These are phyloP conservation scores for Clonostachys rosea DNA, from an alignment of 2,329 filamentous ascomycete genomes.

Conservation along the genomic window DNA sequence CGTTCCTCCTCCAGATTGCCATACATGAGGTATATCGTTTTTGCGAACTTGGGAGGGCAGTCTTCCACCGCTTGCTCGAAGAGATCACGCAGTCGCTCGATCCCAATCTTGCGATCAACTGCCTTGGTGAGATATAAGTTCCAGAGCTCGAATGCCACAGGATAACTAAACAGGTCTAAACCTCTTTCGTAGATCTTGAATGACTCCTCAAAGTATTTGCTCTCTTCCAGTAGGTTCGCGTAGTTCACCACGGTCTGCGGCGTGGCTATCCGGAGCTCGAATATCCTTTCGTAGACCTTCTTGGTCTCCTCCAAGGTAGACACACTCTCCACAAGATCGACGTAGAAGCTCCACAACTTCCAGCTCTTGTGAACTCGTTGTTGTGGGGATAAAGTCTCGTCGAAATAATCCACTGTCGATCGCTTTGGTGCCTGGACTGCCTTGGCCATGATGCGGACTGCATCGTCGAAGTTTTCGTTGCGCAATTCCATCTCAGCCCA, in stretches of 20 bases:
- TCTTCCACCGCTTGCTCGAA: slow-evolving; percentile 97
- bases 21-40: slow-evolving; percentile 96
- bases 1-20: slow-evolving; percentile 95
- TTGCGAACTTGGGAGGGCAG: slow-evolving; percentile 92
- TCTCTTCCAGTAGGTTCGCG: slow-evolving; percentile 89
- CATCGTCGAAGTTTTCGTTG: slow-evolving; percentile 92
- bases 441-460: slow-evolving; percentile 94
- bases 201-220: slow-evolving; percentile 92
- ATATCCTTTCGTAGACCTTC: slow-evolving; percentile 94
- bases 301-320: slow-evolving; percentile 86
- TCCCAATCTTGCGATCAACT: slow-evolving; percentile 91
- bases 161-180: slow-evolving; percentile 96
- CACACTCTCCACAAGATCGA: slow-evolving; percentile 94
- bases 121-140: slow-evolving; percentile 97
- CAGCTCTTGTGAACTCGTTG: slow-evolving; percentile 98
- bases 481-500: slow-evolving; percentile 98
- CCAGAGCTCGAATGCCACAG: slow-evolving; percentile 97
- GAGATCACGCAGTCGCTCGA: slow-evolving; percentile 87
- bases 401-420: slow-evolving; percentile 99
- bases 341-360: slow-evolving; percentile 99
- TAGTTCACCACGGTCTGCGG: slow-evolving; percentile 99
- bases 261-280: slow-evolving; percentile 95
- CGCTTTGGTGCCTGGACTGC: slow-evolving; percentile 94
- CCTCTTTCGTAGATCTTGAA: slow-evolving; percentile 98
- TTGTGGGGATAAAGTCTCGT: slow-evolving; percentile 88